These are phyloP conservation scores for Neospora caninum DNA, from an alignment of 169 alveolate genomes.

Conservation along the genomic window DNA sequence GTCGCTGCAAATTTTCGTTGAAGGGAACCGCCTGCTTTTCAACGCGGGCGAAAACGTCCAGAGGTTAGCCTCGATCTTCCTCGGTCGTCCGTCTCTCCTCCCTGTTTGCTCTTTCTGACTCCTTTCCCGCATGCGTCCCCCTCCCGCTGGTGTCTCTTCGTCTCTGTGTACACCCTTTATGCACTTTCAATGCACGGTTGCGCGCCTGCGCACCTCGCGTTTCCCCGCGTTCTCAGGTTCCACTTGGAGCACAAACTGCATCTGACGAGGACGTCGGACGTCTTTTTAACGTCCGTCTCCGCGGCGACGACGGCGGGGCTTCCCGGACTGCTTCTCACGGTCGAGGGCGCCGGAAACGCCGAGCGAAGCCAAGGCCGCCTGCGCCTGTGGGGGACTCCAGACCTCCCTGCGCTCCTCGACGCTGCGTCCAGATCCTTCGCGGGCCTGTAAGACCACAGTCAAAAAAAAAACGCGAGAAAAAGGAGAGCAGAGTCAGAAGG, in stretches of 20 bases:
- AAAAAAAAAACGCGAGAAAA: neutral
- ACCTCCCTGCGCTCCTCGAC: conserved; percentile 68
- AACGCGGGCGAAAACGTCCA: conserved; percentile 87
- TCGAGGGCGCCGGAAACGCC: conserved; percentile 77
- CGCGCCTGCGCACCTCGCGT: too few relatives aligned
- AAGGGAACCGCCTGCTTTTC: conserved; percentile 78
- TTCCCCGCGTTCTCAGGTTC: conserved; percentile 65
- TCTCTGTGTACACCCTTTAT: too few relatives aligned
- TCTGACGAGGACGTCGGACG: conserved; percentile 73
- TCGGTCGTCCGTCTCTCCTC: too few relatives aligned
- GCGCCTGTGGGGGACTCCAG: conserved; percentile 82
- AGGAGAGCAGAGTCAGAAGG: too few relatives aligned
- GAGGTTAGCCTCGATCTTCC: conserved; percentile 67
- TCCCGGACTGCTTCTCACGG: conserved; percentile 82
- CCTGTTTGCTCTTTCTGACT: too few relatives aligned
- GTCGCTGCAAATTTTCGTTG: conserved; percentile 78
- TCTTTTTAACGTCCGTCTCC: conserved; percentile 78
- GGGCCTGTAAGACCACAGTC: conserved; percentile 74
- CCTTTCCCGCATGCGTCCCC: too few relatives aligned
- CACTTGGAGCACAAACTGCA: conserved; percentile 81
- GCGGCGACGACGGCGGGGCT: conserved; percentile 82
- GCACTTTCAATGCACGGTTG: too few relatives aligned
- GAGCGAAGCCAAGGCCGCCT: conserved; percentile 41
- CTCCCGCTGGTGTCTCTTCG: too few relatives aligned
- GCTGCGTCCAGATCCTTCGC: conserved; percentile 68